A percentile compares a stretch with the other conserved stretches of the same genome.
phyloP scores from a whole-genome alignment of 2,329 filamentous ascomycete genomes.

The Exophiala sp. region DNA sequence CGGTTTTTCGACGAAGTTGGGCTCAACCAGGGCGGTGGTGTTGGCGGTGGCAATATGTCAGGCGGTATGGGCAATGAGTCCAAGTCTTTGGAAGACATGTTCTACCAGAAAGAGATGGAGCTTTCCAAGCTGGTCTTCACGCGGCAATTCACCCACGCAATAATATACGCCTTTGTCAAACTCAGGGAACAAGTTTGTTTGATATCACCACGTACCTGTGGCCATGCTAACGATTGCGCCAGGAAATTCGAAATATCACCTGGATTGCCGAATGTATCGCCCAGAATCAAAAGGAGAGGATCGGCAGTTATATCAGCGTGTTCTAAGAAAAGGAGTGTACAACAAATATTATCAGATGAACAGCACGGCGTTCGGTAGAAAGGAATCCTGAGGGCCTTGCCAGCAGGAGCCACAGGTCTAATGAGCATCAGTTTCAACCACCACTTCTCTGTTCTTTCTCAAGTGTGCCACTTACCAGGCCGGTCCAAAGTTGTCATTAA shows the following conservation, averaged over 20 bases:
- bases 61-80: conserved; percentile 75
- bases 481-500: no score
- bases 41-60: conserved; percentile 78
- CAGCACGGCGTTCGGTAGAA: conserved; percentile 23
- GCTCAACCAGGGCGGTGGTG: conserved; percentile 67
- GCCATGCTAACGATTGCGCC: neutral
- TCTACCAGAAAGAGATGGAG: conserved; percentile 99
- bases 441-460: neutral
- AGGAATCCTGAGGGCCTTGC: neutral
- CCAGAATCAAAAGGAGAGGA: conserved; percentile 98
- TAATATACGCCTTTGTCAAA: conserved; percentile 98
- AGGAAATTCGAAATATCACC: conserved; percentile 99
- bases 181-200: conserved; percentile 83
- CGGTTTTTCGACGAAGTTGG: conserved; percentile 91
- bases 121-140: conserved; percentile 94
- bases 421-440: conserved; percentile 6
- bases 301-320: conserved; percentile 98
- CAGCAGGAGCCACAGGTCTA: conserved; percentile 6
- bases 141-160: conserved; percentile 87
- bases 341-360: neutral
- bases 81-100: conserved; percentile 92
- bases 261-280: conserved; percentile 99
- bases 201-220: neutral
- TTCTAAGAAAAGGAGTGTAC: conserved; percentile 56
- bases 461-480: no score